A percentile compares a stretch with the other conserved stretches of the same genome.
Conservation (phyloP, 129 eudicot species). For the Centella asiatica region DNA sequence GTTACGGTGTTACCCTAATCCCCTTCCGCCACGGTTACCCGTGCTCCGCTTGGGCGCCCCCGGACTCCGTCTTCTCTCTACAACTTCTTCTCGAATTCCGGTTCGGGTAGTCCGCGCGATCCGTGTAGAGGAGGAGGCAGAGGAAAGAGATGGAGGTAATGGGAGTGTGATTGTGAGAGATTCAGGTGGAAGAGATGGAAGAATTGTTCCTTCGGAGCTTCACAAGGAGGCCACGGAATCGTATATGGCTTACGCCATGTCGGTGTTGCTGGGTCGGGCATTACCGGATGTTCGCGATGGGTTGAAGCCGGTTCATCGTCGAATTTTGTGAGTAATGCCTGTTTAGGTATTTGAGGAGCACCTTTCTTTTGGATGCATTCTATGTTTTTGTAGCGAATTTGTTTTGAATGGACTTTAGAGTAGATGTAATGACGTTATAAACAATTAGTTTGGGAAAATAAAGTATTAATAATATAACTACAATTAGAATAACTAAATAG, state of each 20-base stretch:
- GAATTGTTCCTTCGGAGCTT: constrained; percentile 57
- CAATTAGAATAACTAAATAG: too few species aligned
- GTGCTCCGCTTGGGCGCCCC: constrained; percentile 16
- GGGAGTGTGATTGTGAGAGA: constrained; percentile 26
- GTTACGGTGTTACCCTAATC: constrained; percentile 34
- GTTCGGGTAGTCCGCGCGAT: constrained; percentile 30
- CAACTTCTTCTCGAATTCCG: constrained; percentile 2
- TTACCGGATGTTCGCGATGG: constrained; percentile 96
- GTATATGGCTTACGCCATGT: constrained; percentile 91
- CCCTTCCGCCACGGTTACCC: constrained; percentile 28
- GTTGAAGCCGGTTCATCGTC: constrained; percentile 89
- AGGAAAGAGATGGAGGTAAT: constrained; percentile 30
- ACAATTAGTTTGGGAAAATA: too few species aligned
- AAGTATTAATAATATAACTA: too few species aligned
- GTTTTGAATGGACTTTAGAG: neutral
- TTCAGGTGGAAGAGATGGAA: constrained; percentile 28
- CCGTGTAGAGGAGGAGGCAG: constrained; percentile 20
- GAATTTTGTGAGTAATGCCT: constrained; percentile 57
- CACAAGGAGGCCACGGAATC: constrained; percentile 96
- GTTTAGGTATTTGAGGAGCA: neutral
- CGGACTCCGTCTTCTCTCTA: constrained; percentile 43
- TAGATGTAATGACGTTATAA: too few species aligned
- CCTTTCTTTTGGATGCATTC: neutral
- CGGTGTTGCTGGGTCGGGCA: constrained; percentile 85
- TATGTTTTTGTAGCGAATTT: neutral